Base-by-base conservation (phyloP, 805 yeast species). In the Saturnispora mendoncae region DNA sequence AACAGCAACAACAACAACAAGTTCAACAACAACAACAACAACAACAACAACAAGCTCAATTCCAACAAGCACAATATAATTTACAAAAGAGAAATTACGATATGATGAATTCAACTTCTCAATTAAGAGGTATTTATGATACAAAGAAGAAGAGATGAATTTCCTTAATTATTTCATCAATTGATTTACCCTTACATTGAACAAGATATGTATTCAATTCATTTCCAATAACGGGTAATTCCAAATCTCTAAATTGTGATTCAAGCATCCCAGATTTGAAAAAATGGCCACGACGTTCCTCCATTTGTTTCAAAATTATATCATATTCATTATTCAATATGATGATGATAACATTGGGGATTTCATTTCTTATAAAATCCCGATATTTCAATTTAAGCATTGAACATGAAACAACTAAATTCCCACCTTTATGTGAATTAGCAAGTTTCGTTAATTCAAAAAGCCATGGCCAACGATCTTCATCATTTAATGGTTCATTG, bases 391-490 rank as follows among this genome's bases (percentile, higher is more conserved):
- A 69, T 62, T 88, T 90, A 57, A 92, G 67, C 56, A 90, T 79
- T 1, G 97, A 88, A 57, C 98, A 92, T 4, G 94, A 74, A 2
- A 82, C 82, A 5, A 92, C 72, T 3, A 74, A 63, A 3, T 55
- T 49, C 3, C 29, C 51, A 4, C 36, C 33, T 4, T 52, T 36
- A 12, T 51, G 37, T 4, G 79, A 68, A n/a, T 58, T 52, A 2
- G 78, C 62, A 4, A 49, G 47, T 5, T 51, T 46, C 3, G 79
- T 64, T 10, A 92, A 61, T 29, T 58, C 56, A 29, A 66, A 60
- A 15, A 92, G 69, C 98, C 98, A 92, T 1, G 73, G 88, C 88
- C 90, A 84, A 45, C 98, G 66, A 60, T 92, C 98, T 2, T 79
- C 92, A 55, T 92, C 98, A 0, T 79, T 74, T 44, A 92, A 66